Evolutionary conservation across 345 rosid genomes (phyloP).

Genomic region (Moringa oleifera): DNA sequence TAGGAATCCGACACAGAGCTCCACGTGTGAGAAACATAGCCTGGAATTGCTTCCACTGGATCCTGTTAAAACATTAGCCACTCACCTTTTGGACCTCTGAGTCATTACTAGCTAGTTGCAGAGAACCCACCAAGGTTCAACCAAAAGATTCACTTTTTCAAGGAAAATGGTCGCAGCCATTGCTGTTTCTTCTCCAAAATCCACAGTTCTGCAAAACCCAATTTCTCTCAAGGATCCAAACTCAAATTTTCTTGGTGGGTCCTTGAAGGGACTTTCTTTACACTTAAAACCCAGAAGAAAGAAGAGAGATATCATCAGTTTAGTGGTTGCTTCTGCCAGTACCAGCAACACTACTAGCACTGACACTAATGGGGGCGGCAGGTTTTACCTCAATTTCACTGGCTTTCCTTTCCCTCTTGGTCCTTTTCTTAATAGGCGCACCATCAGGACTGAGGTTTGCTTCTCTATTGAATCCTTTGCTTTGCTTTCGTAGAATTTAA

Average conservation of each 20-base stretch:
- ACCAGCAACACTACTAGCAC: conserved; percentile 21
- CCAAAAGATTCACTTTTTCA: not conserved
- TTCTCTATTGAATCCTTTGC: conserved; percentile 6
- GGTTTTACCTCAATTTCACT: conserved; percentile 78
- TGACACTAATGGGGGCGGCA: conserved; percentile 27
- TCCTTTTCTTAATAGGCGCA: conserved; percentile 88
- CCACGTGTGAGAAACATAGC: conserved; percentile 51
- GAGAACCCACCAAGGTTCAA: not conserved
- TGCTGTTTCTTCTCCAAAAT: conserved; percentile 51
- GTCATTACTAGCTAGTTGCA: conserved; percentile 2
- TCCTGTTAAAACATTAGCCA: not conserved
- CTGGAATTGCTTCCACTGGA: conserved; percentile 16
- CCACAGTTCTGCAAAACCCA: conserved; percentile 38
- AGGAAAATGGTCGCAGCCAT: conserved; percentile 46
- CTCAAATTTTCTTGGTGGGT: conserved; percentile 39
- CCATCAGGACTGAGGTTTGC: conserved; percentile 78
- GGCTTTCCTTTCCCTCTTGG: conserved; percentile 98
- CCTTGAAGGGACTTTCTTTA: conserved; percentile 34
- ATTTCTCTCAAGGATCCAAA: conserved; percentile 29
- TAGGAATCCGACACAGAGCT: conserved; percentile 16
- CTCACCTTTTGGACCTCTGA: not conserved
- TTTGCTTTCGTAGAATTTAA: not conserved
- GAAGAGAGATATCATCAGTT: conserved; percentile 23
- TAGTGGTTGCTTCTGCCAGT: conserved; percentile 52
- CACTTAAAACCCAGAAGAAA: conserved; percentile 32